Evolutionary conservation across 805 yeast genomes (phyloP).

Genomic region (Candida morakotiae): DNA sequence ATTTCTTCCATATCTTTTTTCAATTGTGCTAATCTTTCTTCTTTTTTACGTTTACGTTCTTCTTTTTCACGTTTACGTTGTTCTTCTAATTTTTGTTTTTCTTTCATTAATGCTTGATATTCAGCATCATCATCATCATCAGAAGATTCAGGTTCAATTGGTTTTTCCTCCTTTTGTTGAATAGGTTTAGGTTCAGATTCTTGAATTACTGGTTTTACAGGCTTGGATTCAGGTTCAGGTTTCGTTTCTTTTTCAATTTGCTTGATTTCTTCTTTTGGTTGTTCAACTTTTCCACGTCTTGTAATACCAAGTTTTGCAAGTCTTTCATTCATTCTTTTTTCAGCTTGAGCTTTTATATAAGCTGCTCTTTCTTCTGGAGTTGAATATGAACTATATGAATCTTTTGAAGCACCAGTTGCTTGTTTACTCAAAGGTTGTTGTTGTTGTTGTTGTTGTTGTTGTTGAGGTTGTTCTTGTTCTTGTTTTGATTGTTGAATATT

Average conservation of each 20-base stretch:
- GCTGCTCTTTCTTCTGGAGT: conserved; percentile 70
- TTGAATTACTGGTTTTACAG: conserved; percentile 1
- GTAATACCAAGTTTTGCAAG: conserved; percentile 75
- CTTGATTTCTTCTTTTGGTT: conserved; percentile 3
- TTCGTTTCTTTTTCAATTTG: conserved; percentile 5
- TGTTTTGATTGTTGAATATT: conserved; percentile 6
- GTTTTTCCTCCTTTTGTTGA: background rate
- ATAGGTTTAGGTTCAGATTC: conserved; percentile 6
- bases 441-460: conserved; percentile 3
- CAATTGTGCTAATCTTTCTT: conserved; percentile 53
- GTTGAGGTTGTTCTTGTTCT: conserved; percentile 4
- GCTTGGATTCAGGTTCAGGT: conserved; percentile 1
- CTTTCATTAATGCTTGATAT: conserved; percentile 45
- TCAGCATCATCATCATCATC: conserved; percentile 43
- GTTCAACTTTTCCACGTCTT: conserved; percentile 24
- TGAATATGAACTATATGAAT: conserved; percentile 18
- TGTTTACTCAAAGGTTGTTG: conserved; percentile 11
- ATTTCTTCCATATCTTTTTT: conserved; percentile 57
- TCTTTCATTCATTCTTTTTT: conserved; percentile 76
- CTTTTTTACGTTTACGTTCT: conserved; percentile 52
- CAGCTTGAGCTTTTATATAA: conserved; percentile 74
- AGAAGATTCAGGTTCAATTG: conserved; percentile 17
- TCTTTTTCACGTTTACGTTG: conserved; percentile 38
- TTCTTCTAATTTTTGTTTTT: conserved; percentile 40
- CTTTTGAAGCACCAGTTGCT: conserved; percentile 12